Evolutionary conservation across 305 asterid species (phyloP), one percentile per base, ranked within the genome.

Genomic region (Petunia hybrid): DNA sequence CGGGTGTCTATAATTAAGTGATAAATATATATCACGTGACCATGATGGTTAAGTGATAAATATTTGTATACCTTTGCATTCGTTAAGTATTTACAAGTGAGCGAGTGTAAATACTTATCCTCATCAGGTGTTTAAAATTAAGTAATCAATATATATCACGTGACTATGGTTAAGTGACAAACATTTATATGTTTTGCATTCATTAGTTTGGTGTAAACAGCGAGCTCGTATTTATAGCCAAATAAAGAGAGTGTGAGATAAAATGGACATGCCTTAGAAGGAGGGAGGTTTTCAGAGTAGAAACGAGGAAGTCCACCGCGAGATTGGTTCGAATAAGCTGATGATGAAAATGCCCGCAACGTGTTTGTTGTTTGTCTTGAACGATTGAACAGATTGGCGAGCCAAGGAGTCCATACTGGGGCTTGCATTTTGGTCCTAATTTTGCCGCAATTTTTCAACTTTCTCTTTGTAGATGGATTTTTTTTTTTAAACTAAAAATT

Each of bases 291-390:
- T 55, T 90, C 91, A 66, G 98, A 92, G 90, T 89, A 90, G 94
- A 95, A 94, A 48, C 99, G 98, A 76, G 98, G 97, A 78, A 92
- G 94, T 78, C 98, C 92, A 36, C 98, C 98, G 61, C 97, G 97
- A 62, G 99, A 92, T 84, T 91, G 99, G 90, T 85, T 91, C 84
- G 94, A 84, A 79, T 87, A 81, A 46, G 86, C 87, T 0, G 94
- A 78, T 0, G 94, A 87, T 35, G 97, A 92, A 82, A 88, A 90
- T 42, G 91, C 71, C 22, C 93, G 92, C 38, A 82, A 63, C 65
- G 66, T 80, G 38, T 83, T 76, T 59, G 83, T 63, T 13, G 59
- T 83, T 6, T 42, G 61, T 8, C 73, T 35, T 16, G 91, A 80
- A 79, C 86, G 68, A 56, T 60, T 89, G 8, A 85, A 77, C 31